Evolutionary conservation across 2,329 filamentous ascomycete species (phyloP), one percentile per base, ranked within the genome.

Genomic region (Basipetospora chlamydospora): DNA sequence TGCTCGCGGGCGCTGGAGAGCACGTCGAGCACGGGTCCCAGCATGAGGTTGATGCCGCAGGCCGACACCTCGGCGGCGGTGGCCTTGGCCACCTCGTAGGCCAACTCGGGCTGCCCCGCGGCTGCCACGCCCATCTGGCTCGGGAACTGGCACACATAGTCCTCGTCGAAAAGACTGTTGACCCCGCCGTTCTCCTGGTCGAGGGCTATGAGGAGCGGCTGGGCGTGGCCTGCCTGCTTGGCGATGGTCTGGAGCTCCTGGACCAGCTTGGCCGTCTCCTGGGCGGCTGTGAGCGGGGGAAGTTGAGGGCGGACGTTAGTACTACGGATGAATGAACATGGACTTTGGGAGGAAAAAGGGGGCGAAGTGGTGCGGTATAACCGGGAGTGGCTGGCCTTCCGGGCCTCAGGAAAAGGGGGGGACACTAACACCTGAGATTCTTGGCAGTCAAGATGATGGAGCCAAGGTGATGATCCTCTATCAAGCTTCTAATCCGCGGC

Each of bases 101-200:
- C 84, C 38, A 96, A 64, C 9, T 90, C 76, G 25, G 77, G 78
- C 9, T 80, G 87, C 17, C 87, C 85, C 4, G 87, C 86, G 16
- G 90, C 90, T n/a, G 88, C 86, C 42, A 95, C 70, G 10, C 87
- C 88, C 88, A 98, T 96, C 43, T 88, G 83, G 50, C 87, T 94
- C 7, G 90, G 90, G 47, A 94, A 98, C 54, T 96, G 90, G 45
- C 85, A 86, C 46, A 96, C 88, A 53, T 87, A 90, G 50, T 90
- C 84, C 47, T 94, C 86, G 54, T 96, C 88, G 50, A 92, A 95
- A 3, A 96, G 70, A 58, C 85, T 94, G 61, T 95, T 96, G 55
- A 95, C 88, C 3, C 88, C 87, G 44, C 90, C 90, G 73, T 98
- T 96, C 56, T 98, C 90, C 54, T 98, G 90, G 52, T 96, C 90